Conservation (phyloP, 345 rosid species). For the Psidium guajava region DNA sequence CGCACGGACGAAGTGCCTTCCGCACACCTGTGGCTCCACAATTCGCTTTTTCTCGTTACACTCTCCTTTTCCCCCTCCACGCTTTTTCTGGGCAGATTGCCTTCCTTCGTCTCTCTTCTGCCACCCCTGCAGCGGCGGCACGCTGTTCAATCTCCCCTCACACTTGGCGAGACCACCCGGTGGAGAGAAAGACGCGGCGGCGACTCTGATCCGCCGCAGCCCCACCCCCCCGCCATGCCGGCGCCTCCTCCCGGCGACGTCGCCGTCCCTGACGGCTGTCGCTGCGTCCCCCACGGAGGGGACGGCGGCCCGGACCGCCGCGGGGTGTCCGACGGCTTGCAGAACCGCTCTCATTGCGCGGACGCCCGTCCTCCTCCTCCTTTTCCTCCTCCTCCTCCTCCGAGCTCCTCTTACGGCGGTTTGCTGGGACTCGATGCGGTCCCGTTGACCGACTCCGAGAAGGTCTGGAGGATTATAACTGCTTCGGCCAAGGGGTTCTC, state of each 20-base stretch:
- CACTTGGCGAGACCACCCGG: background rate
- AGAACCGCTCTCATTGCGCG: slow-evolving; percentile 25
- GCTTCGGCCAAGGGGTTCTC: slow-evolving; percentile 81
- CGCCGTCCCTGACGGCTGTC: slow-evolving; percentile 5
- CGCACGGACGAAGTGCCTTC: background rate
- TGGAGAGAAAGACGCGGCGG: background rate
- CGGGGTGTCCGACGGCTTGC: slow-evolving; percentile 2
- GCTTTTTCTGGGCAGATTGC: background rate
- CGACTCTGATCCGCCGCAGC: background rate
- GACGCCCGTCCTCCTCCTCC: slow-evolving; percentile 16
- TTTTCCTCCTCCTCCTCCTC: slow-evolving; percentile 7
- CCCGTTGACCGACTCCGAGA: slow-evolving; percentile 44
- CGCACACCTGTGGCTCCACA: background rate
- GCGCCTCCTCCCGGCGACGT: slow-evolving; percentile 7
- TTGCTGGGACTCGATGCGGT: slow-evolving; percentile 10
- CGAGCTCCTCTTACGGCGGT: background rate
- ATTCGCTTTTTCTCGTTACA: background rate
- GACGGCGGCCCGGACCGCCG: slow-evolving; percentile 13
- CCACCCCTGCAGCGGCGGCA: background rate
- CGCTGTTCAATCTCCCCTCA: background rate
- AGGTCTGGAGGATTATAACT: slow-evolving; percentile 45
- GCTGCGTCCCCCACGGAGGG: slow-evolving; percentile 9
- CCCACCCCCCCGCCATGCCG: background rate
- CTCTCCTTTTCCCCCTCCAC: background rate
- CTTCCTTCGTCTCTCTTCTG: background rate